Evolutionary conservation across 2,329 filamentous ascomycete species (phyloP), one percentile per base, ranked within the genome.

Genomic region (Teratosphaeriaceae sp.): DNA sequence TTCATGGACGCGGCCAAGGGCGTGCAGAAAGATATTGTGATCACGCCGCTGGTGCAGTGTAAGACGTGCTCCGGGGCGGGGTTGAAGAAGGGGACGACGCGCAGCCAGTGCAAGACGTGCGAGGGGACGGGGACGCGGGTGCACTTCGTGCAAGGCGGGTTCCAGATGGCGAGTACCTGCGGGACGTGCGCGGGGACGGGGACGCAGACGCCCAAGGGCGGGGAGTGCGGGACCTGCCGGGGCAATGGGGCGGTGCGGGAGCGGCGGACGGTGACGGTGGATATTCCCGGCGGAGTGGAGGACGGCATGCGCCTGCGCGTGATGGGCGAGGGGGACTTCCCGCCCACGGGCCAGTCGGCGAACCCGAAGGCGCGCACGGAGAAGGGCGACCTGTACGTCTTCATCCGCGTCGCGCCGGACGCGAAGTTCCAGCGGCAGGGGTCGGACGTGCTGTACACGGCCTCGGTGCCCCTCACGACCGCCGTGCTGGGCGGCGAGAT

Each of bases 1-100:
- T 98, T 98, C 65, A 85, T 92, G 80, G 92, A 98, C 61, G 88
- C 92, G 5, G 92, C 92, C 8, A 95, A 94, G 66, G 92, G 92
- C 26, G 83, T 84, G 6, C 82, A 74, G 59, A 94, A 95, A 68
- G 84, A 88, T n/a, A 86, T 98, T 45, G 79, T 75, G 52, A 85
- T 96, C 54, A 87, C 84, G 7, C 90, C 92, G 1, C 69, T 94
- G 55, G 80, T 84, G 16, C 73, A 84, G 47, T 98, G 92, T 61
- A 79, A 80, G 52, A 88, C 87, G 11, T 98, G 92, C 60, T 72
- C 75, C 11, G 92, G 92, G 38, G 86, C 75, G 53, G 92, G 92
- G 1, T 58, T 97, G 64, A 97, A 95, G 71, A 66, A 80, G 46
- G 90, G 90, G 9, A 78, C 82, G 11, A 80, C 85, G 65, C 76